A percentile compares a stretch with the other conserved stretches of the same genome.
These are phyloP conservation scores for Nicotiana rustica DNA, from an alignment of 305 asterid species.

Conservation along the genomic window DNA sequence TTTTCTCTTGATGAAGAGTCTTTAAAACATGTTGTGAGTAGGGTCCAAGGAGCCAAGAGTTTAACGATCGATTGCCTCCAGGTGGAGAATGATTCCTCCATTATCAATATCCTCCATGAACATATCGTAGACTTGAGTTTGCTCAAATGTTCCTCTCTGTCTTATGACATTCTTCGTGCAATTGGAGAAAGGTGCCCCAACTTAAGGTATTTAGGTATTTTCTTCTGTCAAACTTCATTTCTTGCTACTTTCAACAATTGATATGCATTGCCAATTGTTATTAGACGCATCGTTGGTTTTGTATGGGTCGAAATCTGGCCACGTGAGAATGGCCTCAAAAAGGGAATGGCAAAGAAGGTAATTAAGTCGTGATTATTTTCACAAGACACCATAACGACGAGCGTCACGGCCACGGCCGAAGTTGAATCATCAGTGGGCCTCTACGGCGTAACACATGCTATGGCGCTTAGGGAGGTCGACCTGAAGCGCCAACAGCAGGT, in stretches of 20 bases:
- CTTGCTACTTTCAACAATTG: neutral
- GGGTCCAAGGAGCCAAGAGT: constrained; percentile 51
- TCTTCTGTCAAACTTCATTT: constrained; percentile 18
- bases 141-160: constrained; percentile 68
- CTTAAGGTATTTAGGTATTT: constrained; percentile 72
- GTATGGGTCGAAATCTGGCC: no score
- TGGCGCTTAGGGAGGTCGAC: no score
- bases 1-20: constrained; percentile 59
- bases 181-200: constrained; percentile 66
- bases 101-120: constrained; percentile 53
- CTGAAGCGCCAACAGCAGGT: no score
- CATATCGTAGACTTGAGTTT: constrained; percentile 63
- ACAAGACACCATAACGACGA: no score
- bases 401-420: no score
- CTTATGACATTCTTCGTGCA: constrained; percentile 50
- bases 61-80: constrained; percentile 69
- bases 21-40: constrained; percentile 52
- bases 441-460: no score
- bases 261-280: neutral
- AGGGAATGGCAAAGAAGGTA: no score
- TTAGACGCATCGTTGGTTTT: neutral
- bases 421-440: no score
- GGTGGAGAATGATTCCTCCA: constrained; percentile 50
- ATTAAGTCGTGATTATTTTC: no score
- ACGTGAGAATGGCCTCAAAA: no score